Conservation (phyloP, 2,329 filamentous ascomycete genomes). For the Berkeleyomyces basicola region DNA sequence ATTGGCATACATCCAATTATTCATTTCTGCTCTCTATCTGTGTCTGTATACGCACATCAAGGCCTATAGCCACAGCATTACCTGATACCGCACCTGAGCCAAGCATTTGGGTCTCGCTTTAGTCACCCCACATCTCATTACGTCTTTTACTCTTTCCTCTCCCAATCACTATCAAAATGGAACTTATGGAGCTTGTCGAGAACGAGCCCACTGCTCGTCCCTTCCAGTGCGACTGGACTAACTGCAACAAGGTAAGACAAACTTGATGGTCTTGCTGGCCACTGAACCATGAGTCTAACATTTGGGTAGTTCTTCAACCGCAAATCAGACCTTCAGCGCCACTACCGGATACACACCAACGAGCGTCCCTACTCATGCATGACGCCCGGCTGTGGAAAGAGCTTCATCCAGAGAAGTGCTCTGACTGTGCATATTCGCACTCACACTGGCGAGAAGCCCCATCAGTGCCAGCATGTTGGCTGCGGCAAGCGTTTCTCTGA, state of each 20-base stretch:
- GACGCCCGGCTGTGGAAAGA: slow-evolving; percentile 46
- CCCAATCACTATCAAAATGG: slow-evolving; percentile 26
- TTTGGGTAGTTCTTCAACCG: slow-evolving; percentile 47
- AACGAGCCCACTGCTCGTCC: slow-evolving; percentile 45
- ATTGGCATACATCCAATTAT: neutral
- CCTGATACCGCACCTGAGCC: neutral
- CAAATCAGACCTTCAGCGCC: slow-evolving; percentile 53
- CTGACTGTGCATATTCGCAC: slow-evolving; percentile 55
- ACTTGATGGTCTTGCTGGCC: neutral
- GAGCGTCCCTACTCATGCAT: slow-evolving; percentile 49
- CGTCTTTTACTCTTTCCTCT: neutral
- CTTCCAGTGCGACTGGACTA: slow-evolving; percentile 47
- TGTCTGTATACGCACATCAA: neutral
- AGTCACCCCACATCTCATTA: neutral
- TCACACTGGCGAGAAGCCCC: slow-evolving; percentile 56
- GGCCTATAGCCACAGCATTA: neutral
- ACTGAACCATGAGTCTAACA: neutral
- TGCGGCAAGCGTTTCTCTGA: slow-evolving; percentile 56
- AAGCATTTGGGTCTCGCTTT: neutral
- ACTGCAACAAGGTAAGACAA: slow-evolving; percentile 40
- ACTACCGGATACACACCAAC: slow-evolving; percentile 57
- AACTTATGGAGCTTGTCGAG: slow-evolving; percentile 48
- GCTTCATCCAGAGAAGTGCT: slow-evolving; percentile 55
- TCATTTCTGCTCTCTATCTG: neutral
- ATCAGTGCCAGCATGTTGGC: slow-evolving; percentile 47